phyloP scores from a whole-genome alignment of 371 early-diverging fungal genomes.

The Rhizopus stolonifer region DNA sequence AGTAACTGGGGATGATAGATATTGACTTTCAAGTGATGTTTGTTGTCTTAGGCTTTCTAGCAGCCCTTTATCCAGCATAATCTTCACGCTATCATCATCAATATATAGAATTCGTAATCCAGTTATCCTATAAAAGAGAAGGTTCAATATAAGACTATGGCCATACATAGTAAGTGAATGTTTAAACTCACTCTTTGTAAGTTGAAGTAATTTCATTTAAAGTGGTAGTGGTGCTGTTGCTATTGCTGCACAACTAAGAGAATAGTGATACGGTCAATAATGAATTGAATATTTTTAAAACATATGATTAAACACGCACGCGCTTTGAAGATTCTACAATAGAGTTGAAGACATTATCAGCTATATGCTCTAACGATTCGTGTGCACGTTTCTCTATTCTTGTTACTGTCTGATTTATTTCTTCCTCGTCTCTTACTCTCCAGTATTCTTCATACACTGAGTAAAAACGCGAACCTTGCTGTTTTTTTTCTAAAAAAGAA shows the following conservation, averaged over 20 bases:
- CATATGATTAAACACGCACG: slow-evolving; percentile 5
- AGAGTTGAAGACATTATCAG: slow-evolving; percentile 9
- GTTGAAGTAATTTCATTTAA: slow-evolving; percentile 6
- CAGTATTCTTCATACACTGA: slow-evolving; percentile 6
- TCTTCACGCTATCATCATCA: slow-evolving; percentile 15
- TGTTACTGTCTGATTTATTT: slow-evolving; percentile 10
- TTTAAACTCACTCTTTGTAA: slow-evolving; percentile 14
- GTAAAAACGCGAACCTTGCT: slow-evolving; percentile 4
- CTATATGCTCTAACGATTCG: slow-evolving; percentile 9
- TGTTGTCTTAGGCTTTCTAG: slow-evolving; percentile 8
- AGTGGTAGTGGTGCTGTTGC: slow-evolving; percentile 4
- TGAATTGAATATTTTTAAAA: slow-evolving; percentile 9
- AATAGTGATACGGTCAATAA: slow-evolving; percentile 11
- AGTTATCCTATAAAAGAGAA: slow-evolving; percentile 18
- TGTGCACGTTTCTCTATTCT: slow-evolving; percentile 11
- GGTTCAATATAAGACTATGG: slow-evolving; percentile 12
- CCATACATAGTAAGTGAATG: slow-evolving; percentile 12
- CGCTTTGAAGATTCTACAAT: slow-evolving; percentile 12
- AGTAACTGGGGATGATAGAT: slow-evolving; percentile 12
- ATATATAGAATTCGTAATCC: slow-evolving; percentile 11
- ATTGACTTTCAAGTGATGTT: slow-evolving; percentile 8
- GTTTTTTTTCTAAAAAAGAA: slow-evolving; percentile 7
- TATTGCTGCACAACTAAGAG: slow-evolving; percentile 8
- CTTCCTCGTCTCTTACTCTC: slow-evolving; percentile 14
- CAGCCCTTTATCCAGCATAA: slow-evolving; percentile 10